Base-by-base conservation (phyloP, 2,329 filamentous ascomycete species). In the Chrysoporthe puriensis region DNA sequence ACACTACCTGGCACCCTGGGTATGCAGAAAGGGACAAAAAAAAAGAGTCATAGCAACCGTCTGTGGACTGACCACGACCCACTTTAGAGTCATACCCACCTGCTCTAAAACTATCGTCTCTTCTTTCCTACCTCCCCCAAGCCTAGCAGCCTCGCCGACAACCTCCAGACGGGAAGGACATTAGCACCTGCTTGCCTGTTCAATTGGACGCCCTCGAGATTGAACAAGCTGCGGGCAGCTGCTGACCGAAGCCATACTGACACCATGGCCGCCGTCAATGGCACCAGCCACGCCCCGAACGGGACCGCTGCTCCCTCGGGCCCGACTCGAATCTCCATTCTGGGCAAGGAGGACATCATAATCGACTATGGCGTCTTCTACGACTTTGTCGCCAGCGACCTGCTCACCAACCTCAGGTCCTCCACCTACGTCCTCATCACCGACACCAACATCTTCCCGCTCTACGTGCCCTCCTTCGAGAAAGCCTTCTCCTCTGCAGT, bases 351-450 rank as follows among this genome's bases (percentile, higher is more conserved):
- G 73, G 91, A 91, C 75, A 98, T 99, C 73, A 85, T 97, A 71
- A 90, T 97, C 75, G 93, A 97, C 77, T 93, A 97, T 77, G 93
- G 91, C 72, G 87, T 99, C 66, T 97, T 94, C 93, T 87, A 90
- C 71, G 86, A 86, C 76, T 96, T 92, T 77, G 90, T 98, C 71
- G 89, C 90, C 64, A 81, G 89, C 73, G 95, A 99, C 79, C 85
- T 99, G 66, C 84, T 98, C 70, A 81, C 85, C 66, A 92, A 91
- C 77, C 84, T 96, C 69, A 80, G 86, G 62, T 96, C 94, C 26
- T 96, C 94, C 21, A 98, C 95, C 70, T 99, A 98, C 78, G 91
- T 98, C 68, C 90, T 99, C 70, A 92, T 99, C 75, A 98, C 96
- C 79, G 96, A 99, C 81, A 97, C 94, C 58, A 98, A 98, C 77